Base-by-base conservation (phyloP, 1,284 basidiomycete species). In the Amylostereum chailletii region DNA sequence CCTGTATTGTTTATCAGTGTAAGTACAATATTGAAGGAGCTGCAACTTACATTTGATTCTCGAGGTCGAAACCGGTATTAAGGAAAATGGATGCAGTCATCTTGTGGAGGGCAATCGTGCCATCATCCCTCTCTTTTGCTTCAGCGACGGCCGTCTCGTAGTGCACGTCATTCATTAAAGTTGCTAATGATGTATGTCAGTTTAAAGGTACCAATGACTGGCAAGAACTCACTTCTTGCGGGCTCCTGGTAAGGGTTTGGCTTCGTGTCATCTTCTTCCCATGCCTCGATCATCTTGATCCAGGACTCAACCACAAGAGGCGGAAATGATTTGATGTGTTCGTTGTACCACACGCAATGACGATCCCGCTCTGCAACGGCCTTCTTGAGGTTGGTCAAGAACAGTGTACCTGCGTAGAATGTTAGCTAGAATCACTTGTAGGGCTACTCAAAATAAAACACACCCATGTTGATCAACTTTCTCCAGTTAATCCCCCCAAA, bases 401-500 rank as follows among this genome's bases (percentile, higher is more conserved):
- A 27, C 19, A 11, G 33, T 5, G 7, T 10, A 32, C 43, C 48
- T 49, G 30, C 10, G 8, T 19, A 38, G n/a, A 31, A 7, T 5
- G 30, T 49, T 7, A 45, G 42, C 5, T 34, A 40, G 5, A 40
- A 11, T 5, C 4, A 1, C 4, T n/a, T n/a, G 19, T 7, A 1
- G 6, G 19, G n/a, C 30, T 34, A 3, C 7, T 38, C n/a, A 34
- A n/a, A n/a, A n/a, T n/a, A 29, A 5, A 3, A 36, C 40, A 4
- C 26, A 51, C 60, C 51, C 2, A 62, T 27, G 0, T 43, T 37
- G 5, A 51, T 19, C 0, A 52, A 30, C 42, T 67, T 67, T 40
- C 47, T 11, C 58, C 60, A 68, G 46, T 70, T 69, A 34, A 53
- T 58, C 44, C 58, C 57, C 2, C 55, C 57, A 41, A 60, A 63